Conservation (phyloP, 2,329 filamentous ascomycete genomes). For the Plenodomus tracheiphilus region DNA sequence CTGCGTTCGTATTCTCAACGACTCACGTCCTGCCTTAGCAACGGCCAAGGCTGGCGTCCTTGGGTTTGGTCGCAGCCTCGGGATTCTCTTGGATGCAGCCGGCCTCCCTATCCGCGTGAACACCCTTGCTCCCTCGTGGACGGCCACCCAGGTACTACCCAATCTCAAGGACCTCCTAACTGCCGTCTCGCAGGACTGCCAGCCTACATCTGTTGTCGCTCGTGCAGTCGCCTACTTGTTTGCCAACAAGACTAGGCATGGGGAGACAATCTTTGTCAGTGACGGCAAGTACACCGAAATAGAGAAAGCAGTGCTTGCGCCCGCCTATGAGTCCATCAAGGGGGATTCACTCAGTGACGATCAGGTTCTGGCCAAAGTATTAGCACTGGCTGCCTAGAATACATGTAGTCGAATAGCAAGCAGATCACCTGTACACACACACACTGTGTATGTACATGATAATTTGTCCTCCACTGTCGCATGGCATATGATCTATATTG, state of each 20-base stretch:
- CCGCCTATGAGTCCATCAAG: slow-evolving; percentile 23
- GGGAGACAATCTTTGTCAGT: slow-evolving; percentile 57
- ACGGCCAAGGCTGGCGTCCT: slow-evolving; percentile 60
- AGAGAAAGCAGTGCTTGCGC: slow-evolving; percentile 48
- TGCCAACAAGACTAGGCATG: slow-evolving; percentile 52
- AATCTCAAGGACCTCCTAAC: slow-evolving; percentile 48
- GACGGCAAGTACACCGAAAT: slow-evolving; percentile 57
- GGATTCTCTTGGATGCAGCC: slow-evolving; percentile 42
- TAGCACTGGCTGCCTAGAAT: slow-evolving; percentile 12
- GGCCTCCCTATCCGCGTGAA: slow-evolving; percentile 59
- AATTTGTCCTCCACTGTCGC: no score
- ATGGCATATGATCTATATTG: no score
- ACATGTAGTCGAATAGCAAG: background rate
- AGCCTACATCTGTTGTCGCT: slow-evolving; percentile 55
- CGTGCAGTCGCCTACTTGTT: slow-evolving; percentile 55
- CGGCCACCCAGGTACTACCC: slow-evolving; percentile 54
- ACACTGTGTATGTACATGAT: background rate
- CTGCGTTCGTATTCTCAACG: background rate
- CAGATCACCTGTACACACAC: no score
- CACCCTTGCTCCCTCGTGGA: slow-evolving; percentile 60
- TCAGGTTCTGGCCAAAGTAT: slow-evolving; percentile 20
- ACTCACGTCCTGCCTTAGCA: slow-evolving; percentile 33
- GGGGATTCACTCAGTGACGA: slow-evolving; percentile 23
- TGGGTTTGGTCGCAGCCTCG: slow-evolving; percentile 56
- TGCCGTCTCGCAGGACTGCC: slow-evolving; percentile 38